Base-by-base conservation (phyloP, 257 asterid genomes). In the Petunia axillaris region DNA sequence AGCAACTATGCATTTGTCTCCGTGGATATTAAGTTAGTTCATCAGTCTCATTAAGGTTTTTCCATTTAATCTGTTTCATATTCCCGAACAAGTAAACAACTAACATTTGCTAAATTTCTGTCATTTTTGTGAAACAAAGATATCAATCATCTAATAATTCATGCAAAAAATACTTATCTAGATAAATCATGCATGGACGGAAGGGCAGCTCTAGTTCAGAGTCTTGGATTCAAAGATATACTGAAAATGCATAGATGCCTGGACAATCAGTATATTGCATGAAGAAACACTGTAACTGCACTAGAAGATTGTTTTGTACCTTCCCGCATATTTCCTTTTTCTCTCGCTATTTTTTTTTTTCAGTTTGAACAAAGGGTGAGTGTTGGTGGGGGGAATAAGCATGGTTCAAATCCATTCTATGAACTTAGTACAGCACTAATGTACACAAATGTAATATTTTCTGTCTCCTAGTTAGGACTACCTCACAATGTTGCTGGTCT, bases 401-500 rank as follows among this genome's bases (percentile, higher is more conserved):
- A 73, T 73, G 43, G 62, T 73, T 73, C 60, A 71, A 71, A 48
- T 71, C 60, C 60, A 71, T 48, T 48, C 59, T 48, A 48, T 48
- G 77, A 71, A 71, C 44, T 71, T 15, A 71, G 60, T 35, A 35
- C 35, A 71, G 48, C 1, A 55, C 77, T 73, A 73, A 73, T 73
- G 77, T 73, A 73, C 62, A 73, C 77, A 73, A 41, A 11, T 73
- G 59, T 35, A 73, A 50, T 35, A 73, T 73, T 48, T 50, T 25
- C 4, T 73, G 62, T 50, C 60, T 73, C 35, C 77, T 73, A 73
- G 43, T 71, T 46, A 71, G 77, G 11, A 48, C 77, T 73, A 73
- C 77, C 77, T 73, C 62, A 50, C 35, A 25, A 73, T 52, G 62
- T 73, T 1, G 77, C 62, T 13, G 77, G 77, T 52, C 8, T 73